Evolutionary conservation across 2,329 filamentous ascomycete species (phyloP).

Genomic region (Colletotrichum cereale): DNA sequence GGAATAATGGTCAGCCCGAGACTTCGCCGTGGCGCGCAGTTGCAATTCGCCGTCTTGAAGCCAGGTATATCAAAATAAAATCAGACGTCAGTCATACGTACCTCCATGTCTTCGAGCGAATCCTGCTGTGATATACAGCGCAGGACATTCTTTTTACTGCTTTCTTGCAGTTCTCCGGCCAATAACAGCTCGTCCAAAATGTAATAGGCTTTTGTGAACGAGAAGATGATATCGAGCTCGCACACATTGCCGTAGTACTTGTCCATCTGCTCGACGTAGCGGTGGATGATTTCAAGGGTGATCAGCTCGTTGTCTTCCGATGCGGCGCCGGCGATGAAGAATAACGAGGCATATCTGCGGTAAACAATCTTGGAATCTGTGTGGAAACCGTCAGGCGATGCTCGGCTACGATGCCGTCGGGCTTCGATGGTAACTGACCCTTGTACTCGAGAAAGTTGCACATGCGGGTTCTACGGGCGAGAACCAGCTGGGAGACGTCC

Average conservation of each 20-base stretch:
- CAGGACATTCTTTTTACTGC: constrained; percentile 98
- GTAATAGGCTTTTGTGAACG: constrained; percentile 99
- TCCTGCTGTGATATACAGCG: constrained; percentile 97
- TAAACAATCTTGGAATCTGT: constrained; percentile 98
- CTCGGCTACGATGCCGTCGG: background rate
- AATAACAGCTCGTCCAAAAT: constrained; percentile 96
- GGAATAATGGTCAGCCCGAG: constrained; percentile 62
- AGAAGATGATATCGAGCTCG: constrained; percentile 99
- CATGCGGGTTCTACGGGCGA: constrained; percentile 96
- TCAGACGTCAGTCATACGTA: constrained; percentile 65
- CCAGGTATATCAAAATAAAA: background rate
- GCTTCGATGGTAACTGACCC: constrained; percentile 65
- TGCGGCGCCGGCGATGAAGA: constrained; percentile 98
- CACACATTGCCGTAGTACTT: constrained; percentile 99
- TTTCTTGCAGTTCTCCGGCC: constrained; percentile 97
- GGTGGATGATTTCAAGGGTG: constrained; percentile 97
- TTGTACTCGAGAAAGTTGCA: constrained; percentile 99
- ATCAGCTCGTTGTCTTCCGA: constrained; percentile 99
- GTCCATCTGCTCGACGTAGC: constrained; percentile 99
- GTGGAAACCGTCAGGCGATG: constrained; percentile 21
- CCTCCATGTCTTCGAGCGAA: constrained; percentile 99
- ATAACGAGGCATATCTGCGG: constrained; percentile 96
- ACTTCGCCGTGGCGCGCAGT: constrained; percentile 38
- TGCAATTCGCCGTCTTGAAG: constrained; percentile 22
- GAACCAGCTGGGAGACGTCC: constrained; percentile 97